phyloP scores from a whole-genome alignment of 805 yeast species.

The Pichia heedii region DNA sequence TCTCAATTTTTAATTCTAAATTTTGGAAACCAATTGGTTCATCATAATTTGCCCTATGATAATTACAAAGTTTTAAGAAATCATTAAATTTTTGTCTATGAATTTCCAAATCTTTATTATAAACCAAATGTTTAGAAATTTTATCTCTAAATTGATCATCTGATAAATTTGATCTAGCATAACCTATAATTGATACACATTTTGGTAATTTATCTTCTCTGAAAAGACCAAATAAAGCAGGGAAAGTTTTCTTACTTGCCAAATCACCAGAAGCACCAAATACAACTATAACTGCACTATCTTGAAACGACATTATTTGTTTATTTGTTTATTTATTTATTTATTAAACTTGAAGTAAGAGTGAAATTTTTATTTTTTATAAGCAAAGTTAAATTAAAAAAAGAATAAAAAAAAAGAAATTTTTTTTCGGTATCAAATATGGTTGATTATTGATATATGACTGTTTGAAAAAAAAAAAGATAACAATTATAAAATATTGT shows the following conservation, averaged over 20 bases:
- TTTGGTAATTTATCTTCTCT: slow-evolving; percentile 70
- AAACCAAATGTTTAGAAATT: slow-evolving; percentile 52
- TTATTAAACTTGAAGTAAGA: too few species aligned
- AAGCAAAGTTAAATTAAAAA: too few species aligned
- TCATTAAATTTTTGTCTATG: slow-evolving; percentile 35
- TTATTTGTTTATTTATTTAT: too few species aligned
- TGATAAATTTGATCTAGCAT: slow-evolving; percentile 75
- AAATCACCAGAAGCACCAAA: slow-evolving; percentile 95
- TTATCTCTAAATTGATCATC: slow-evolving; percentile 60
- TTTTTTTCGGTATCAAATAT: too few species aligned
- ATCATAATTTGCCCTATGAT: slow-evolving; percentile 77
- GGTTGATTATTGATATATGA: too few species aligned
- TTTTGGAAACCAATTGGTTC: slow-evolving; percentile 59
- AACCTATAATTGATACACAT: slow-evolving; percentile 73
- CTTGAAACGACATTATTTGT: neutral
- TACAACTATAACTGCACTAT: slow-evolving; percentile 62
- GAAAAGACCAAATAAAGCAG: slow-evolving; percentile 69
- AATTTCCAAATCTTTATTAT: slow-evolving; percentile 23
- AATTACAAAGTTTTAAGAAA: slow-evolving; percentile 58
- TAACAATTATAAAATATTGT: too few species aligned
- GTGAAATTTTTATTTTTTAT: too few species aligned
- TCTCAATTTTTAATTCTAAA: slow-evolving; percentile 46
- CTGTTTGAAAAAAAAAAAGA: too few species aligned
- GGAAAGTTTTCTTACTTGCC: slow-evolving; percentile 92
- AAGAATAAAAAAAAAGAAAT: too few species aligned